Evolutionary conservation across 106 monocot genomes (phyloP).

Genomic region (Apostasia shenzhenica): DNA sequence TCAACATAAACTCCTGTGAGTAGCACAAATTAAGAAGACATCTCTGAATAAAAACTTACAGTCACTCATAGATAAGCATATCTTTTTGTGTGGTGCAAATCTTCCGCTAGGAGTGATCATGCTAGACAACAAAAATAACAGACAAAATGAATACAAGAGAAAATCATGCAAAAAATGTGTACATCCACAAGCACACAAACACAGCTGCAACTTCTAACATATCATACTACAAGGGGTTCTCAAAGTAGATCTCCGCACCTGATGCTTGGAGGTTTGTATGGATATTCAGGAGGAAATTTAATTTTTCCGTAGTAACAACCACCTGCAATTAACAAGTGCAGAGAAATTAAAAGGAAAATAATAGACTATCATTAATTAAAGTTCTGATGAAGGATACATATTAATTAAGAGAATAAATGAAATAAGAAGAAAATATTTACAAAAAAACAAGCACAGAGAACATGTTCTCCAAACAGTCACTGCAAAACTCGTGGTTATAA

Average conservation of each 20-base stretch:
- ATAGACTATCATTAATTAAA: neutral
- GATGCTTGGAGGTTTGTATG: constrained; percentile 97
- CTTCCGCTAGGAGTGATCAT: constrained; percentile 98
- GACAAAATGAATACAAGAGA: neutral
- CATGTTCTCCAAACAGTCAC: neutral
- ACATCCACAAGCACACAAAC: neutral
- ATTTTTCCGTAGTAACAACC: constrained; percentile 98
- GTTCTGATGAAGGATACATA: neutral
- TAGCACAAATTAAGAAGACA: neutral
- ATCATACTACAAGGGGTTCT: too few species aligned
- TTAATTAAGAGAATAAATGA: constrained; percentile 1
- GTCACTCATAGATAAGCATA: constrained; percentile 79
- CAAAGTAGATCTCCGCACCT: constrained; percentile 38
- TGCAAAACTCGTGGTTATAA: neutral
- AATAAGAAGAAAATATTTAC: neutral
- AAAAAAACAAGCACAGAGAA: neutral
- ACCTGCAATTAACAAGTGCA: constrained; percentile 35
- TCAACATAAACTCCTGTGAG: constrained; percentile 7
- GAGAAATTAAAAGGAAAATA: neutral
- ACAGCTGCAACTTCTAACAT: too few species aligned
- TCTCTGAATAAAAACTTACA: constrained; percentile 41
- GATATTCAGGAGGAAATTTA: constrained; percentile 96
- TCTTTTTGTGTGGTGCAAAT: constrained; percentile 83
- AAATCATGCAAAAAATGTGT: neutral
- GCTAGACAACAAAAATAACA: constrained; percentile 32